Evolutionary conservation across 2,329 filamentous ascomycete genomes (phyloP).

Genomic region (Incumbomyces delicatus): DNA sequence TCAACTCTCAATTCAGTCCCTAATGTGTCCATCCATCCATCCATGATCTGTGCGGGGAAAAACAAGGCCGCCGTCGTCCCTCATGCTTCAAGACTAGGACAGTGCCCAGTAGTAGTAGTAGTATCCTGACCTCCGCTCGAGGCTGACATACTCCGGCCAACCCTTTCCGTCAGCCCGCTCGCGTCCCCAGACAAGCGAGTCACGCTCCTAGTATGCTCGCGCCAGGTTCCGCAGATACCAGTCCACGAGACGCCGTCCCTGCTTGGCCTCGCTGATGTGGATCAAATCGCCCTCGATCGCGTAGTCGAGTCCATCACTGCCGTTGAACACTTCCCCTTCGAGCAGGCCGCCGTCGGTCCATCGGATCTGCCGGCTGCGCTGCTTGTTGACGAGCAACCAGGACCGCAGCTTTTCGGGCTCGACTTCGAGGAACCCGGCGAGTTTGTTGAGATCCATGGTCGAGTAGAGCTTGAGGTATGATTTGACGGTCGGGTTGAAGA

Average conservation of each 20-base stretch:
- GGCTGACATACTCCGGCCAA: no score
- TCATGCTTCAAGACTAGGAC: no score
- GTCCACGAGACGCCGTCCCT: constrained; percentile 91
- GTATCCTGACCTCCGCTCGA: no score
- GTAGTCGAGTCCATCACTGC: constrained; percentile 86
- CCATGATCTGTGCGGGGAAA: no score
- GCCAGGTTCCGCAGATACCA: constrained; percentile 98
- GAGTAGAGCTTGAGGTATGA: constrained; percentile 98
- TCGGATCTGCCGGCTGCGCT: constrained; percentile 90
- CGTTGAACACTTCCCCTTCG: constrained; percentile 86
- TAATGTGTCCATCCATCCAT: no score
- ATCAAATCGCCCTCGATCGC: constrained; percentile 94
- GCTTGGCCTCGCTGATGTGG: constrained; percentile 97
- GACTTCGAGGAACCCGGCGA: constrained; percentile 93
- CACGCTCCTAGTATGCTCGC: constrained; percentile 65
- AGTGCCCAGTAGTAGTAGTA: no score
- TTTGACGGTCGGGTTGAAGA: constrained; percentile 93
- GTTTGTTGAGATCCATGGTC: constrained; percentile 97
- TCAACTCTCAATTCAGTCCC: no score
- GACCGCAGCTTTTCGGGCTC: constrained; percentile 91
- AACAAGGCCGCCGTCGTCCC: no score
- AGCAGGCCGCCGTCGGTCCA: constrained; percentile 85
- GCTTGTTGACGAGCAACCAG: constrained; percentile 95
- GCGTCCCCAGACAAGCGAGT: background rate
- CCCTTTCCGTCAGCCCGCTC: background rate